Conservation (phyloP, 352 stramenopile genomes). For the Pythium coloratum region DNA sequence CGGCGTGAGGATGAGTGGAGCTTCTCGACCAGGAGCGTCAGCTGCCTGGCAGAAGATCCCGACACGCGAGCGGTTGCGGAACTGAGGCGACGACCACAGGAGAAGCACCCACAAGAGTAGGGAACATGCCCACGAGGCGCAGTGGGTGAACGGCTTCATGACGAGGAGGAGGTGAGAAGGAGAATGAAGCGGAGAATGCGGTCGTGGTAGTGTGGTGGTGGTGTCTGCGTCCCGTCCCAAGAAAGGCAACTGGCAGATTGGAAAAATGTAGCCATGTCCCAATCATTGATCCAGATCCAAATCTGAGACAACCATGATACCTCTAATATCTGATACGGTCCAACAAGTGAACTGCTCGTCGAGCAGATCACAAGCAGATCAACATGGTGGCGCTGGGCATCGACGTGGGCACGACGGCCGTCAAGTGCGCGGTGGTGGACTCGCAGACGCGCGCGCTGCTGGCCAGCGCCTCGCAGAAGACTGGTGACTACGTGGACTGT, state of each 20-base stretch:
- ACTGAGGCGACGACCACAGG: background rate
- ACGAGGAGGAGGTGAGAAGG: background rate
- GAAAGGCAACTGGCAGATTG: background rate
- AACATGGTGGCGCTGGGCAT: slow-evolving; percentile 38
- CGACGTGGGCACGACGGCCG: slow-evolving; percentile 74
- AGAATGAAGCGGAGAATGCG: background rate
- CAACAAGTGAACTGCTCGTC: background rate
- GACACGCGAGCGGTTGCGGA: background rate
- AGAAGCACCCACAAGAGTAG: background rate
- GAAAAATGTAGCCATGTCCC: slow-evolving; percentile 8
- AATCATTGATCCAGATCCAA: background rate
- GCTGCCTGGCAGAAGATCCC: background rate
- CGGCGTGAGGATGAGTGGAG: background rate
- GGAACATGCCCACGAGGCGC: background rate
- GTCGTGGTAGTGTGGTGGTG: too few relatives aligned
- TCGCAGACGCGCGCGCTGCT: slow-evolving; percentile 28
- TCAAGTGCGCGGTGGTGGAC: slow-evolving; percentile 73
- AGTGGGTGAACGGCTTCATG: background rate
- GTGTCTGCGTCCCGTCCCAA: background rate
- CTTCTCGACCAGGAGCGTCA: background rate
- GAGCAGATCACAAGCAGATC: slow-evolving; percentile 1
- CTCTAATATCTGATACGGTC: background rate
- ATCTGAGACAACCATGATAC: slow-evolving; percentile 6
- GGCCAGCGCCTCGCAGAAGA: slow-evolving; percentile 35
- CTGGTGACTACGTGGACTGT: slow-evolving; percentile 31